phyloP scores from a whole-genome alignment of 148 eudicot genomes.

The Talinum fruticosum region DNA sequence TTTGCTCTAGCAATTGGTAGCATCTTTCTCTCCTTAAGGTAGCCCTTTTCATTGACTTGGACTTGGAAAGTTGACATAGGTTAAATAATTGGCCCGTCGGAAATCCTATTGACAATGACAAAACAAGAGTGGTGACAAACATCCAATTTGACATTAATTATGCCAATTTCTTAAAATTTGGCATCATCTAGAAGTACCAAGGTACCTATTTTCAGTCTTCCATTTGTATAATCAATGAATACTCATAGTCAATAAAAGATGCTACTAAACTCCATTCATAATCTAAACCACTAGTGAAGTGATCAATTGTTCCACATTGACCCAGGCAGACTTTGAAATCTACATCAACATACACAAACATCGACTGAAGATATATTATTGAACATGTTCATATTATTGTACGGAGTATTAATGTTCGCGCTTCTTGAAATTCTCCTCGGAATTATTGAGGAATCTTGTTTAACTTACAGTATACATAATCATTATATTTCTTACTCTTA shows the following conservation, averaged over 20 bases:
- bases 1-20: no score
- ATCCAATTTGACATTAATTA: no score
- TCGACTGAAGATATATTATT: not conserved
- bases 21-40: no score
- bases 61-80: no score
- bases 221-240: no score
- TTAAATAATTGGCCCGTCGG: no score
- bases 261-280: not conserved
- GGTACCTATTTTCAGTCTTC: no score
- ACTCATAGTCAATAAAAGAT: not conserved
- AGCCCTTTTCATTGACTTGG: no score
- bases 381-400: not conserved
- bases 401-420: not conserved
- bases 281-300: not conserved
- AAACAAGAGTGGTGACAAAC: not conserved
- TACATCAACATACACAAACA: not conserved
- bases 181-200: no score
- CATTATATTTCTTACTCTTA: constrained; percentile 35
- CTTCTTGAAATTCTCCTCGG: not conserved
- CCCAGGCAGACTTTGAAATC: not conserved
- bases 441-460: constrained; percentile 36
- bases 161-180: no score
- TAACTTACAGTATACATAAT: constrained; percentile 35
- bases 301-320: no score
- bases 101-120: no score